Conservation (phyloP, 371 early-diverging fungal species). For the Scutellospora calospora region DNA sequence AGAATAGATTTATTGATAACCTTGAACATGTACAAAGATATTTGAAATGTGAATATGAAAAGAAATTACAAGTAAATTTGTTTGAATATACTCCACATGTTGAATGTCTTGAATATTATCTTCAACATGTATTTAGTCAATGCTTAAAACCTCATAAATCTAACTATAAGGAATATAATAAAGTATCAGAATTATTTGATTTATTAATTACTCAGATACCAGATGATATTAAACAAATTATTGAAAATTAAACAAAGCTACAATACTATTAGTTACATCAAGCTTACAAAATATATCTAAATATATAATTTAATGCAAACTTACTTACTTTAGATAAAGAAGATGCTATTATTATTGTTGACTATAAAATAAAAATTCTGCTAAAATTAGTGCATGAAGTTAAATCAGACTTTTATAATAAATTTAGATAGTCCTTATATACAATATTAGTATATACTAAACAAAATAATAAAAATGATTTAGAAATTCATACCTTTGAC, state of each 20-base stretch:
- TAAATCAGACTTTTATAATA: neutral
- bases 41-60: constrained; percentile 27
- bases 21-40: neutral
- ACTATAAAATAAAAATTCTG: constrained; percentile 23
- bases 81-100: neutral
- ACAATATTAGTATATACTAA: constrained; percentile 2
- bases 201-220: neutral
- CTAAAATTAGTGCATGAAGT: neutral
- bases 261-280: constrained; percentile 18
- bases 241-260: neutral
- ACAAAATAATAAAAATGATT: neutral
- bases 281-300: neutral
- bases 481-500: neutral
- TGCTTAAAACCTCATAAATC: neutral
- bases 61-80: neutral
- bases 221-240: neutral
- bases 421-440: neutral
- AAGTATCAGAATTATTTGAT: neutral
- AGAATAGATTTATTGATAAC: neutral
- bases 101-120: constrained; percentile 10
- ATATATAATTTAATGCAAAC: constrained; percentile 20
- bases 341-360: neutral
- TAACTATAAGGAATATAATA: constrained; percentile 1
- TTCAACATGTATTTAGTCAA: constrained; percentile 3
- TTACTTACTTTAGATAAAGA: neutral